A percentile compares a stretch with the other conserved stretches of the same genome.
Evolutionary conservation across 2,329 filamentous ascomycete genomes (phyloP).

Genomic region (Penicillium psychrosexuale): DNA sequence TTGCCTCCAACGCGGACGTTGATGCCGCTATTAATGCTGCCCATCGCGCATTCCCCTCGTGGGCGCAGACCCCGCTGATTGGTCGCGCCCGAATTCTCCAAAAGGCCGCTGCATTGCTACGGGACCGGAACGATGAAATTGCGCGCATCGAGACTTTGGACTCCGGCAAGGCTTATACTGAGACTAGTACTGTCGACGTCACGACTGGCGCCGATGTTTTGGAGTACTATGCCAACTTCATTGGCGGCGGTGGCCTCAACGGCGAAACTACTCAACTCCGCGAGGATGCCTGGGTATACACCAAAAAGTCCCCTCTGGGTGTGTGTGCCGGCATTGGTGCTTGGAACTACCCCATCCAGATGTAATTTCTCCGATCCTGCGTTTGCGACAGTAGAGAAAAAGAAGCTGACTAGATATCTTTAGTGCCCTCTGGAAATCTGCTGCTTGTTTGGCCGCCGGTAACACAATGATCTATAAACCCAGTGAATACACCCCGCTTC

Average conservation of each 20-base stretch:
- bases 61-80: slow-evolving; percentile 73
- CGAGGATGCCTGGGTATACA: slow-evolving; percentile 76
- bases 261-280: slow-evolving; percentile 74
- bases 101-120: slow-evolving; percentile 69
- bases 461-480: slow-evolving; percentile 93
- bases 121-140: slow-evolving; percentile 73
- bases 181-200: slow-evolving; percentile 80
- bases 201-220: slow-evolving; percentile 79
- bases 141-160: slow-evolving; percentile 77
- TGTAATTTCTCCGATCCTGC: slow-evolving; percentile 41
- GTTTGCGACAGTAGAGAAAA: background rate
- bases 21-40: slow-evolving; percentile 71
- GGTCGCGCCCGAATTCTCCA: slow-evolving; percentile 75
- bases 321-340: slow-evolving; percentile 85
- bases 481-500: slow-evolving; percentile 82
- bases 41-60: slow-evolving; percentile 66
- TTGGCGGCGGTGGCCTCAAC: slow-evolving; percentile 74
- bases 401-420: slow-evolving; percentile 3
- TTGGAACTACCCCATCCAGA: slow-evolving; percentile 91
- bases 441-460: slow-evolving; percentile 77
- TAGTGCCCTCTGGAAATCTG: slow-evolving; percentile 79
- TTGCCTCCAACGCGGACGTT: slow-evolving; percentile 64
- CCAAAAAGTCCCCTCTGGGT: slow-evolving; percentile 74
- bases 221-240: slow-evolving; percentile 79
- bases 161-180: slow-evolving; percentile 80